Percentiles rank a stretch among this genome's conserved stretches.
Evolutionary conservation across 768 basidiomycete species (phyloP).

Genomic region (Agrocybe pediades): DNA sequence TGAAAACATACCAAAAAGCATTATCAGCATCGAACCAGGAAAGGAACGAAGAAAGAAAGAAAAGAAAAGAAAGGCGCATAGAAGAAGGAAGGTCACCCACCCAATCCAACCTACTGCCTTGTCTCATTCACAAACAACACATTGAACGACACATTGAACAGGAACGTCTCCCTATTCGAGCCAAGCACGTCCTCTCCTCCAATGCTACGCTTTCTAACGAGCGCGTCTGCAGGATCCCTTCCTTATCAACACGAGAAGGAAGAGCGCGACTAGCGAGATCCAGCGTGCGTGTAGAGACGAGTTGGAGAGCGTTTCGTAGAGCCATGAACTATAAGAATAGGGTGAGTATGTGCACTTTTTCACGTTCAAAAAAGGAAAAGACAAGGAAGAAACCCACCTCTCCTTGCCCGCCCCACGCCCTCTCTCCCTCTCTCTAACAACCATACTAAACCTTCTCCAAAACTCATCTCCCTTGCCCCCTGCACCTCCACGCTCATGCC

Average conservation of each 20-base stretch:
- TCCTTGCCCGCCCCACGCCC: slow-evolving; percentile 42
- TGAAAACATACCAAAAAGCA: slow-evolving; percentile 6
- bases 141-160: slow-evolving; percentile 31
- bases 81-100: slow-evolving; percentile 20
- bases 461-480: no score
- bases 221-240: no score
- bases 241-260: slow-evolving; percentile 55
- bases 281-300: slow-evolving; percentile 54
- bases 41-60: background rate
- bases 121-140: slow-evolving; percentile 29
- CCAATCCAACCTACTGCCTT: slow-evolving; percentile 36
- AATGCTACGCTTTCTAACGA: no score
- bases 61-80: background rate
- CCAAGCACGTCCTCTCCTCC: slow-evolving; percentile 1
- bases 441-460: slow-evolving; percentile 85
- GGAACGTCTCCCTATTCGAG: background rate
- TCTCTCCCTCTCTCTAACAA: slow-evolving; percentile 70
- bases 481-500: no score
- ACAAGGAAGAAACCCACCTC: slow-evolving; percentile 38
- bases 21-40: no score
- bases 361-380: no score
- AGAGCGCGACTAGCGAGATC: slow-evolving; percentile 70
- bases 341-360: no score
- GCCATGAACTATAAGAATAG: slow-evolving; percentile 57
- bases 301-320: slow-evolving; percentile 61